Evolutionary conservation across 169 alveolate species (phyloP), one percentile per base, ranked within the genome.

Genomic region (Cyclospora cayetanensis): DNA sequence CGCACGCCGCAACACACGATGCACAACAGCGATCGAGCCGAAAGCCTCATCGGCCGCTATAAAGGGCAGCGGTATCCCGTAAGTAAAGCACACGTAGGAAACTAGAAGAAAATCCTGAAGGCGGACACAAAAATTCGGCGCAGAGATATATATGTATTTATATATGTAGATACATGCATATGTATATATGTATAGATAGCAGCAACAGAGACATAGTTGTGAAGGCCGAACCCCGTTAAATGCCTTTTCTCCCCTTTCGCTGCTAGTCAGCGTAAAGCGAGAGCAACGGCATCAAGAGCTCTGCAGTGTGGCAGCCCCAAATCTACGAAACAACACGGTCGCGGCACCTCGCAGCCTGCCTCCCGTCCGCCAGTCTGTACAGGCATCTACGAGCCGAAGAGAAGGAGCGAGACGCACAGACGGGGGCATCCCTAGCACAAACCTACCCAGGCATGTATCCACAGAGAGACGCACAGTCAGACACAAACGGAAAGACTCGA

Each of bases 21-120:
- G 50, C 12, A 52, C 79, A 27, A 82, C 60, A 0, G 79, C 34
- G 25, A 82, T 82, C 31, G 63, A 25, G 25, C 55, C 90, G 52
- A 82, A 82, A 9, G 39, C 39, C 35, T 82, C 90, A 60, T 82
- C 90, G 2, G 79, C 79, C 27, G 90, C 79, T 11, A 82, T 43
- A 65, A 82, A 60, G 29, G 90, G 90, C 9, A 82, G 63, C 15
- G 90, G 79, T 39, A 82, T 18, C 4, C 90, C 90, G 41, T 52
- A 50, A 41, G 77, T 68, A 63, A 82, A 34, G 41, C 90, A 82
- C 53, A 82, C 22, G 90, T 53, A 55, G 41, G 43, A 82, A 27
- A 82, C 22, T 12, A 82, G 42, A 12, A 82, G 63, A 41, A 55
- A 82, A 55, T 82, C 90, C 90, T 82, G 79, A 3, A 60, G 15